phyloP scores from a whole-genome alignment of 495 filamentous ascomycete species.

The Aspergillus nanangensis region DNA sequence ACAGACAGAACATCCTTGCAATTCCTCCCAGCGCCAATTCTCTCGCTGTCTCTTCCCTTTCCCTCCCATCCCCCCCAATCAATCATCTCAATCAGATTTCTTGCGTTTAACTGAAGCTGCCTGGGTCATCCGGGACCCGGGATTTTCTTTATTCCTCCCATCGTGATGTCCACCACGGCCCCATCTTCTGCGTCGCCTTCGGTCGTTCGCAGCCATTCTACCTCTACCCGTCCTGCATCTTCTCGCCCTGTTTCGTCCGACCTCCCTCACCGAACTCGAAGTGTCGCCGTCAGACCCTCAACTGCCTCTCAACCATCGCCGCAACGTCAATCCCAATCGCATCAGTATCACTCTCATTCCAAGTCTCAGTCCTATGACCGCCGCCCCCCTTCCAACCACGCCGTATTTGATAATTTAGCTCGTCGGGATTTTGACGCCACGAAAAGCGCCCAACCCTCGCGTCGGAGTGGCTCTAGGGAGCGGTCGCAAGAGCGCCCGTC shows the following conservation, averaged over 20 bases:
- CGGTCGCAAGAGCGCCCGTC: conserved; percentile 43
- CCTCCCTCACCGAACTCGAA: conserved; percentile 54
- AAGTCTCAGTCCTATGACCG: conserved; percentile 48
- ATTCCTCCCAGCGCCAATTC: background rate
- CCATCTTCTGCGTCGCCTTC: conserved; percentile 39
- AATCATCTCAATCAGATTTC: background rate
- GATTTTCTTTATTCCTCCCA: conserved; percentile 5
- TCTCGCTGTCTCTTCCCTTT: conserved; percentile 3
- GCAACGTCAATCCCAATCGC: conserved; percentile 20
- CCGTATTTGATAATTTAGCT: conserved; percentile 48
- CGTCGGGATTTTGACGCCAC: conserved; percentile 55
- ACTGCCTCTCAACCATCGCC: conserved; percentile 32
- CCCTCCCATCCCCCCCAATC: background rate
- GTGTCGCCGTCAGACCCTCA: conserved; percentile 44
- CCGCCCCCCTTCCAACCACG: conserved; percentile 47
- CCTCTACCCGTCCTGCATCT: conserved; percentile 45
- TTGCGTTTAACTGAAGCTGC: background rate
- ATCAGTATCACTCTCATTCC: conserved; percentile 40
- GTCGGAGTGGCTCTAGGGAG: conserved; percentile 52
- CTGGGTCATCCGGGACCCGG: background rate
- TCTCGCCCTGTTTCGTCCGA: conserved; percentile 40
- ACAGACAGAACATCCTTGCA: background rate
- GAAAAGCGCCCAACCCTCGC: conserved; percentile 46
- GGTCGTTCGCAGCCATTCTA: conserved; percentile 51
- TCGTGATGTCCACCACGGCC: conserved; percentile 50